Percentiles rank a stretch among this genome's conserved stretches.
These are phyloP conservation scores for Phaeophleospora eucalypticola DNA, from an alignment of 2,329 filamentous ascomycete species.

Conservation along the genomic window DNA sequence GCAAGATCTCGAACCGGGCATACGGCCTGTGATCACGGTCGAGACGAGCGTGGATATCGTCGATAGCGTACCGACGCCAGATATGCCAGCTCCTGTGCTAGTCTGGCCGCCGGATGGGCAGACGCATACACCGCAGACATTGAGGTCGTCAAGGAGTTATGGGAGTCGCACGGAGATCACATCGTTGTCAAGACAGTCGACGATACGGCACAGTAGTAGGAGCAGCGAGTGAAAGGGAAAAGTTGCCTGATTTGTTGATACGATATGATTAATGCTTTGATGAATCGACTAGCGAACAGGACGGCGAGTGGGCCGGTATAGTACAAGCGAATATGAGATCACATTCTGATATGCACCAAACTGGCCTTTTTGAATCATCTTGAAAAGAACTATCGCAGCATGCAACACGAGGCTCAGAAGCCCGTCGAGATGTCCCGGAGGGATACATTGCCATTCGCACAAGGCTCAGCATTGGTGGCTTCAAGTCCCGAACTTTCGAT, in stretches of 20 bases:
- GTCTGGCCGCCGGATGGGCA: not conserved
- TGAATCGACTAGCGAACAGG: too few relatives aligned
- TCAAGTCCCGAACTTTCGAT: slow-evolving; percentile 6
- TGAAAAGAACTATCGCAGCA: too few relatives aligned
- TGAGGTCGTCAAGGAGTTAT: not conserved
- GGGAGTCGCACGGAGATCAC: not conserved
- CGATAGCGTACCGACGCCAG: not conserved
- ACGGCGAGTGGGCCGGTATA: too few relatives aligned
- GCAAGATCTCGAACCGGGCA: not conserved
- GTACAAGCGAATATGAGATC: too few relatives aligned
- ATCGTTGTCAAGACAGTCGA: not conserved
- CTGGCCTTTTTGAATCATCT: too few relatives aligned
- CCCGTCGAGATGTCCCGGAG: slow-evolving; percentile 4
- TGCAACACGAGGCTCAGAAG: too few relatives aligned
- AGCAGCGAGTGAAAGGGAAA: slow-evolving; percentile 5
- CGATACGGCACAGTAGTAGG: not conserved
- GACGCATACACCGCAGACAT: not conserved
- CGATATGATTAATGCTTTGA: too few relatives aligned
- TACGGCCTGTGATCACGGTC: not conserved
- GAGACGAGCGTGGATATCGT: not conserved
- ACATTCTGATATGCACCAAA: too few relatives aligned
- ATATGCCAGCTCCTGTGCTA: not conserved
- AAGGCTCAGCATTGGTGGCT: slow-evolving; percentile 1
- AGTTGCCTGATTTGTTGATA: slow-evolving; percentile 8
- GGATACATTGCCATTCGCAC: slow-evolving; percentile 7